phyloP scores from a whole-genome alignment of 192 early-diverging fungal genomes.

The Backusella westeae region DNA sequence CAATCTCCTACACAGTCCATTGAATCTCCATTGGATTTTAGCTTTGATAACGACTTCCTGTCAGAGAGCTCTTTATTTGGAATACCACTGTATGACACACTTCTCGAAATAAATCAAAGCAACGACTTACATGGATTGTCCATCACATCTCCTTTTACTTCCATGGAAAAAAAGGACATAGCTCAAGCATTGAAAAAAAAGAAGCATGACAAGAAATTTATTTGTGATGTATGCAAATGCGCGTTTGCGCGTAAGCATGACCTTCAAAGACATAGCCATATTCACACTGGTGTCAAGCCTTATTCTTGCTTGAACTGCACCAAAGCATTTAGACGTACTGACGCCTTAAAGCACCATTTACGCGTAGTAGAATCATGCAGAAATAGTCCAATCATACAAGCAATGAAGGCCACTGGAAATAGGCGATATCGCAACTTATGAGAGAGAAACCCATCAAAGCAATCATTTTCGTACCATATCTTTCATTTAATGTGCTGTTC shows the following conservation, averaged over 20 bases:
- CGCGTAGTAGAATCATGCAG: constrained; percentile 34
- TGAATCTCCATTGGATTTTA: neutral
- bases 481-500: neutral
- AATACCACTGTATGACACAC: neutral
- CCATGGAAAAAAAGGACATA: neutral
- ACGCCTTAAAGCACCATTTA: constrained; percentile 71
- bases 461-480: neutral
- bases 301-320: constrained; percentile 67
- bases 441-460: neutral
- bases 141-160: neutral
- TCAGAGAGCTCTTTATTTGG: neutral
- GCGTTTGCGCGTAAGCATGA: constrained; percentile 79
- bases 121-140: neutral
- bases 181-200: neutral
- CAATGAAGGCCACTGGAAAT: constrained; percentile 22
- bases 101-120: neutral
- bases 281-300: constrained; percentile 64
- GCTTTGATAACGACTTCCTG: neutral
- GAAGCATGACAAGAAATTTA: neutral
- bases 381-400: constrained; percentile 20
- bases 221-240: constrained; percentile 40
- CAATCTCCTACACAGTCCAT: neutral
- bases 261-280: constrained; percentile 63
- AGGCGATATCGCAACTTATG: constrained; percentile 10
- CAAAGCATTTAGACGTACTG: constrained; percentile 70